A percentile compares a stretch with the other conserved stretches of the same genome.
These are phyloP conservation scores for Cucurbita pepo DNA, from an alignment of 306 rosid species.

Conservation along the genomic window DNA sequence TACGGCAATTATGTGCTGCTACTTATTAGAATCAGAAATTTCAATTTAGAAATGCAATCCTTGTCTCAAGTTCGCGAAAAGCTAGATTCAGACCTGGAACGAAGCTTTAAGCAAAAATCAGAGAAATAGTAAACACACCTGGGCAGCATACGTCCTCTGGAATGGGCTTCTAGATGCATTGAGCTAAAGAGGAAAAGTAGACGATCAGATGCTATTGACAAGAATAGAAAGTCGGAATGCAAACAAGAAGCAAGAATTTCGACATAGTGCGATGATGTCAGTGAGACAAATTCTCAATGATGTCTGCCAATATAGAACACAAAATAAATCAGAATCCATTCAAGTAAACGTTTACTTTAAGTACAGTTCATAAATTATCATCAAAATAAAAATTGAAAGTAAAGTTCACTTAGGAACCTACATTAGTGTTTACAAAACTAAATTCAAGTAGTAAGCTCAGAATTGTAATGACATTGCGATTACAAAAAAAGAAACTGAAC, in stretches of 20 bases:
- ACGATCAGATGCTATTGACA: neutral
- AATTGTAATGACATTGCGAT: neutral
- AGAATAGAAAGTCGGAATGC: neutral
- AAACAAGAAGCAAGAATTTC: neutral
- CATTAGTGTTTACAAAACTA: neutral
- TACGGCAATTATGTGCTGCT: neutral
- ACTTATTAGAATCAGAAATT: neutral
- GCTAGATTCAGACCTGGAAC: neutral
- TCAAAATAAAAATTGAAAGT: neutral
- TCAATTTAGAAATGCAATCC: neutral
- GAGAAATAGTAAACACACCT: slow-evolving; percentile 27
- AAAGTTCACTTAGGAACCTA: neutral
- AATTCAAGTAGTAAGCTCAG: neutral
- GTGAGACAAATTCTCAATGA: neutral
- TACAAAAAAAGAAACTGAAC: neutral
- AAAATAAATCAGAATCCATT: neutral
- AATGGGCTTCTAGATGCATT: slow-evolving; percentile 68
- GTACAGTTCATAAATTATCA: neutral
- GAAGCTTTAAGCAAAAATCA: neutral
- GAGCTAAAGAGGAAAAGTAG: slow-evolving; percentile 25
- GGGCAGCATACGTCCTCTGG: slow-evolving; percentile 65
- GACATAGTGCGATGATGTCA: neutral
- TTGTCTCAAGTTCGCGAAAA: neutral
- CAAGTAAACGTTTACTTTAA: neutral
- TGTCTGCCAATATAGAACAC: neutral